Conservation (phyloP, 2,329 filamentous ascomycete species). For the Xylariaceae sp. region DNA sequence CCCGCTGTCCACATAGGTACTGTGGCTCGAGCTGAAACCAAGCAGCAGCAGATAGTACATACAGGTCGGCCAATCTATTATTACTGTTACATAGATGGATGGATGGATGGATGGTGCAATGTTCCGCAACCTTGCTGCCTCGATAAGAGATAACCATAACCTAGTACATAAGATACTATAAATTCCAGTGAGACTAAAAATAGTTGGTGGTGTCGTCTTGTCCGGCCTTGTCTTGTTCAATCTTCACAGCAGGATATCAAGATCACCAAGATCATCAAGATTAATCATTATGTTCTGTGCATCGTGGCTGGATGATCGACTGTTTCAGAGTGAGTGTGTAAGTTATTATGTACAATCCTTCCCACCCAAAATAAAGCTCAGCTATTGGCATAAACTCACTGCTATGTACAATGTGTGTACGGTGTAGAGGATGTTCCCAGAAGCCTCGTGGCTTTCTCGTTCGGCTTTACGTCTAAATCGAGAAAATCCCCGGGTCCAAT, state of each 20-base stretch:
- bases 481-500: constrained; percentile 26
- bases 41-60: constrained; percentile 21
- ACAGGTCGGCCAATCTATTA: no score
- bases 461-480: constrained; percentile 13
- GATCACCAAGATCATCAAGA: no score
- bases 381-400: constrained; percentile 11
- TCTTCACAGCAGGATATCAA: no score
- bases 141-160: no score
- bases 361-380: constrained; percentile 1
- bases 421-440: constrained; percentile 20
- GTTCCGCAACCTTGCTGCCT: not conserved
- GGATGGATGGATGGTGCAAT: not conserved
- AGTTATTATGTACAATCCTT: not conserved
- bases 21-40: constrained; percentile 22
- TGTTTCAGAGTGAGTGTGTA: not conserved
- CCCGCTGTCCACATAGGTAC: no score
- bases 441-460: constrained; percentile 22
- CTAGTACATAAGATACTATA: no score
- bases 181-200: not conserved
- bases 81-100: not conserved
- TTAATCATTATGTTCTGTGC: no score
- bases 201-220: not conserved
- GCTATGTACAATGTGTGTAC: no score
- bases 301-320: no score
- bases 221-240: not conserved